Base-by-base conservation (phyloP, 1,139 yeast species). In the Blastobotrys serpentis region DNA sequence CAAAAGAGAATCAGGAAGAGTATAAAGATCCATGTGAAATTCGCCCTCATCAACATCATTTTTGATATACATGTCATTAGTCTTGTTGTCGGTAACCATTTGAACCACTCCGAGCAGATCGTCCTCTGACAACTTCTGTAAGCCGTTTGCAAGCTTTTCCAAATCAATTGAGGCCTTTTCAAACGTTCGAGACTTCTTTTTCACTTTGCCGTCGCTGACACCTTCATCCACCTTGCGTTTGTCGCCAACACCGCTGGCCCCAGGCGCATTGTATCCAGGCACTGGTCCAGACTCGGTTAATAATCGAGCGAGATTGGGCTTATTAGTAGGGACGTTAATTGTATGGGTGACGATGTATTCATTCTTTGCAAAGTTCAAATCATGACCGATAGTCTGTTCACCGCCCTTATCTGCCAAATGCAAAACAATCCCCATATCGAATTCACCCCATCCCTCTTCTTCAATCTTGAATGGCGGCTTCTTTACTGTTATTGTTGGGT, bases 361-460 rank as follows among this genome's bases (percentile, higher is more conserved):
- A 60, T 84, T 89, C 66, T 84, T 79, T 56, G 79, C 73, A 66
- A 92, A 92, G 68, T 89, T 89, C 64, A 92, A 80, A 69, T 92
- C 98, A 66, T 92, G 98, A 62, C 79, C 80, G 54, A 92, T 69
- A 63, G 86, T 86, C 56, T 86, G 77, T 65, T 89, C 97, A 43
- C 97, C 98, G 47, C 84, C 86, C 62, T 85, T 86, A 52, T 95
- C 98, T 29, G 86, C 77, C 51, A 86, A 74, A 57, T 84, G 86
- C 50, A 89, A 74, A 16, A 86, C 77, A 56, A 92, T 83, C 43
- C 87, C 88, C 63, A 92, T 78, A 64, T 90, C 96, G 63, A 90
- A 90, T 59, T 92, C 98, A 64, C 98, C 98, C 98, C 98, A 92
- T 43, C 98, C 98, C 72, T 88, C 85, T 68, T 92, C 98, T 64